A percentile compares a stretch with the other conserved stretches of the same genome.
Conservation (phyloP, 352 stramenopile species). For the Phytopythium vexans region DNA sequence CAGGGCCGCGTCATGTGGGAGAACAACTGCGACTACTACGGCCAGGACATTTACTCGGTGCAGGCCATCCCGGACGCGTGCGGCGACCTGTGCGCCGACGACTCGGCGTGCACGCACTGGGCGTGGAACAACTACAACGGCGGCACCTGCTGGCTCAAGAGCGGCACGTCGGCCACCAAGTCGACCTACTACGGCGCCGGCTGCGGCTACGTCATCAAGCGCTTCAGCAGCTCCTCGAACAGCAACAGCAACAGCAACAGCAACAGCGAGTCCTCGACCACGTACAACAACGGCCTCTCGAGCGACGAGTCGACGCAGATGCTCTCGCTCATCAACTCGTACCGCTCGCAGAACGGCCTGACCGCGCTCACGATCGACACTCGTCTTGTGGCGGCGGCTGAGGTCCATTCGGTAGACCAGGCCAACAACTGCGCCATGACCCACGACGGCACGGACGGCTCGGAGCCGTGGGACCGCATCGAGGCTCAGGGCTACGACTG, state of each 20-base stretch:
- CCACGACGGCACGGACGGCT: slow-evolving; percentile 30
- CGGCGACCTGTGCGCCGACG: slow-evolving; percentile 17
- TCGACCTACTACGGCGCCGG: slow-evolving; percentile 13
- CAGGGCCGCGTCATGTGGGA: slow-evolving; percentile 18
- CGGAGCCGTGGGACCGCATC: slow-evolving; percentile 24
- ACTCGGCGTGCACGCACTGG: slow-evolving; percentile 24
- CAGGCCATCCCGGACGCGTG: slow-evolving; percentile 18
- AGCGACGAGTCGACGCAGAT: slow-evolving; percentile 18
- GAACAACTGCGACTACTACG: slow-evolving; percentile 19
- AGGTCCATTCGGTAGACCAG: slow-evolving; percentile 27
- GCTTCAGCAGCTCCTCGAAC: slow-evolving; percentile 3
- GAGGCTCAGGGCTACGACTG: slow-evolving; percentile 38
- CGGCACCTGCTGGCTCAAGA: slow-evolving; percentile 31
- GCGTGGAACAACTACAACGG: slow-evolving; percentile 25
- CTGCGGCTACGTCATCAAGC: slow-evolving; percentile 25
- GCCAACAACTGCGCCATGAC: slow-evolving; percentile 35
- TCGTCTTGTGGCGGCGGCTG: slow-evolving; percentile 8
- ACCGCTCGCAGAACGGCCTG: slow-evolving; percentile 30
- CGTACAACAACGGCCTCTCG: slow-evolving; percentile 13
- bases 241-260: slow-evolving; percentile 1
- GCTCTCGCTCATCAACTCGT: slow-evolving; percentile 32
- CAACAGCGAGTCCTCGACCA: slow-evolving; percentile 1
- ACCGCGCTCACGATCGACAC: slow-evolving; percentile 25
- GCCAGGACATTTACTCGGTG: slow-evolving; percentile 12
- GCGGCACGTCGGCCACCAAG: slow-evolving; percentile 4